A percentile compares a stretch with the other conserved stretches of the same genome.
phyloP scores from a whole-genome alignment of 1,284 basidiomycete species.

The Ustilago bromivora region DNA sequence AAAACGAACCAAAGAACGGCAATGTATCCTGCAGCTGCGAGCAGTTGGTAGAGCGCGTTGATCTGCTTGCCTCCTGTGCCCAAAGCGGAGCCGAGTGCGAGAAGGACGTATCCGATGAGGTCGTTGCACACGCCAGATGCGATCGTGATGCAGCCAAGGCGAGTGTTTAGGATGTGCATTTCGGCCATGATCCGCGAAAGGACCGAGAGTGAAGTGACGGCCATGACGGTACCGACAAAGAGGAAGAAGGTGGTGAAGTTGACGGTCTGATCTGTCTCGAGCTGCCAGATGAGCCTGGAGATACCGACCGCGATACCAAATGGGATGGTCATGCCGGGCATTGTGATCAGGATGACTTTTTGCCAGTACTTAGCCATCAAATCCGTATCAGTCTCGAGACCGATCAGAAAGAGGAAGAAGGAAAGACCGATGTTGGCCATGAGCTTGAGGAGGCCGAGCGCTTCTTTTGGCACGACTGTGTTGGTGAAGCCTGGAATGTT shows the following conservation, averaged over 20 bases:
- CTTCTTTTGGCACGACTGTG: conserved; percentile 40
- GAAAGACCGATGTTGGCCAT: conserved; percentile 52
- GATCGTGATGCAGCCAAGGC: conserved; percentile 53
- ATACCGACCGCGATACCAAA: conserved; percentile 60
- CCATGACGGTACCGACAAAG: conserved; percentile 62
- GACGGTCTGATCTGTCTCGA: conserved; percentile 47
- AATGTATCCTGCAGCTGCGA: conserved; percentile 47
- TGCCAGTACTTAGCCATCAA: conserved; percentile 57
- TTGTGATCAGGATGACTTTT: conserved; percentile 52
- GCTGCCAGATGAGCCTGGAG: conserved; percentile 48
- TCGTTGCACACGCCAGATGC: conserved; percentile 58
- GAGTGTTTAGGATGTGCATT: conserved; percentile 55
- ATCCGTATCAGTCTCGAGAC: conserved; percentile 59
- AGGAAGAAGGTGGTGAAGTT: conserved; percentile 60
- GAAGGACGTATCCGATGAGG: conserved; percentile 54
- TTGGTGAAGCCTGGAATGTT: conserved; percentile 55
- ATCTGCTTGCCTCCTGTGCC: conserved; percentile 49
- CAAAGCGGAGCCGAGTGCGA: conserved; percentile 50
- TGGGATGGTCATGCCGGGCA: conserved; percentile 59
- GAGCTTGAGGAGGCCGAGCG: conserved; percentile 48
- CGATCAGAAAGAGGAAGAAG: conserved; percentile 57
- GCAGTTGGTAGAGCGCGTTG: conserved; percentile 53
- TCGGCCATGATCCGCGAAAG: conserved; percentile 57
- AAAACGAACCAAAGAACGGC: conserved; percentile 49
- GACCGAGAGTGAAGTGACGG: conserved; percentile 54